Percentiles rank a stretch among this genome's conserved stretches.
These are phyloP conservation scores for Leptographium flavum DNA, from an alignment of 2,329 filamentous ascomycete species.

Conservation along the genomic window DNA sequence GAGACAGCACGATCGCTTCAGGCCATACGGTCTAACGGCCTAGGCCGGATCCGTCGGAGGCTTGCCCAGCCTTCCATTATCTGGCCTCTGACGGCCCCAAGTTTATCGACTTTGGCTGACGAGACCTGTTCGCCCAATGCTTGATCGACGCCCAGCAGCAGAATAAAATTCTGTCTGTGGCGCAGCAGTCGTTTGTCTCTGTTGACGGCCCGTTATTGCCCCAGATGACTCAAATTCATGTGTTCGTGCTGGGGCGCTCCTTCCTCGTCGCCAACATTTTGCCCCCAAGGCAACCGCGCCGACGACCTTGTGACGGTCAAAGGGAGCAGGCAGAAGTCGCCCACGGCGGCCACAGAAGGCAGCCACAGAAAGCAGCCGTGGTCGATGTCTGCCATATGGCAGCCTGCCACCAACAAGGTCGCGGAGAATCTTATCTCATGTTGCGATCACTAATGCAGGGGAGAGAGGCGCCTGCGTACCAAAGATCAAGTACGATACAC, in stretches of 20 bases:
- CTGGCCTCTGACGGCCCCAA: background rate
- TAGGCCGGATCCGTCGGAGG: background rate
- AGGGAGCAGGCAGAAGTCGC: background rate
- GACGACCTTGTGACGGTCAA: background rate
- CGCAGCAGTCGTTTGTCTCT: background rate
- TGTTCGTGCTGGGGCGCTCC: background rate
- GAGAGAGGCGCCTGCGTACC: too few relatives aligned
- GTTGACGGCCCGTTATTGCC: background rate
- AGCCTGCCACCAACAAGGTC: background rate
- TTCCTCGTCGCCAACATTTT: background rate
- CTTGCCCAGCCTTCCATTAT: background rate
- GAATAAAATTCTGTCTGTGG: background rate
- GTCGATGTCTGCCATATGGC: background rate
- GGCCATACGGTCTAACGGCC: background rate
- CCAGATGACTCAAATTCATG: background rate
- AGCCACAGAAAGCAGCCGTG: background rate
- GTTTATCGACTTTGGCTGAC: background rate
- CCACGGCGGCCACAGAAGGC: too few relatives aligned
- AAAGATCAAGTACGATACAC: too few relatives aligned
- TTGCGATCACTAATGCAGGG: conserved; percentile 1
- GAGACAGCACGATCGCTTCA: background rate
- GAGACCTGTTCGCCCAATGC: background rate
- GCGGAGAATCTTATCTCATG: background rate
- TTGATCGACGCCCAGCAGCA: background rate
- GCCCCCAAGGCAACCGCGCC: background rate